phyloP scores from a whole-genome alignment of 1,284 basidiomycete genomes.

The Abortiporus biennis region DNA sequence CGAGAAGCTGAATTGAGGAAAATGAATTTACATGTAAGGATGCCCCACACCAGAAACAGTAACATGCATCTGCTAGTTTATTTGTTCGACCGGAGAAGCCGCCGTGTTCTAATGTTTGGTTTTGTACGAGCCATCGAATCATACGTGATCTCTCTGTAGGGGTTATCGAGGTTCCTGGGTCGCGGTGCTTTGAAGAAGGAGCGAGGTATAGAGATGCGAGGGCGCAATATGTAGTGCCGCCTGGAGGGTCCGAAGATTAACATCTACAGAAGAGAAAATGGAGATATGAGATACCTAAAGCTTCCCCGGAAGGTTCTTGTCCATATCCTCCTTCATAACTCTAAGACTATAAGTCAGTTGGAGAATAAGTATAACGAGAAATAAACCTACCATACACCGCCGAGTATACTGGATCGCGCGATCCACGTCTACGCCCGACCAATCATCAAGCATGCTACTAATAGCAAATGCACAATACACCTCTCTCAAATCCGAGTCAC shows the following conservation, averaged over 20 bases:
- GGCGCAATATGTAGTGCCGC: slow-evolving; percentile 92
- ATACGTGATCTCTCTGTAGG: slow-evolving; percentile 43
- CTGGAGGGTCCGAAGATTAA: slow-evolving; percentile 36
- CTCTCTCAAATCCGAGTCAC: slow-evolving; percentile 76
- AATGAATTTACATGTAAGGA: slow-evolving; percentile 54
- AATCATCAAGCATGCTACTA: slow-evolving; percentile 71
- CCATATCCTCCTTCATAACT: slow-evolving; percentile 93
- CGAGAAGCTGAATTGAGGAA: slow-evolving; percentile 1
- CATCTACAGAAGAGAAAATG: slow-evolving; percentile 1
- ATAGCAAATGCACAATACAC: slow-evolving; percentile 88
- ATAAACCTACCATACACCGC: slow-evolving; percentile 59
- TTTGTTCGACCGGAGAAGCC: slow-evolving; percentile 85
- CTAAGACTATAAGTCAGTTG: slow-evolving; percentile 32
- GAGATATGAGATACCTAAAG: slow-evolving; percentile 57
- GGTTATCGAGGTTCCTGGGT: slow-evolving; percentile 25
- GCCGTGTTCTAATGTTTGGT: slow-evolving; percentile 59
- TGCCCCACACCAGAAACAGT: slow-evolving; percentile 92
- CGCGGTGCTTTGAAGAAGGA: slow-evolving; percentile 18
- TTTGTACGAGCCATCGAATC: slow-evolving; percentile 73
- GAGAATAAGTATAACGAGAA: slow-evolving; percentile 2
- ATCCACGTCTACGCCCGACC: slow-evolving; percentile 64
- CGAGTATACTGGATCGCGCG: slow-evolving; percentile 58
- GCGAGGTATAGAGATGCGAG: slow-evolving; percentile 71
- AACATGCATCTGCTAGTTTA: slow-evolving; percentile 87
- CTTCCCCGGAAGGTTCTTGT: slow-evolving; percentile 76